phyloP scores from a whole-genome alignment of 257 asterid species.

The Nicotiana tomentosiformis region DNA sequence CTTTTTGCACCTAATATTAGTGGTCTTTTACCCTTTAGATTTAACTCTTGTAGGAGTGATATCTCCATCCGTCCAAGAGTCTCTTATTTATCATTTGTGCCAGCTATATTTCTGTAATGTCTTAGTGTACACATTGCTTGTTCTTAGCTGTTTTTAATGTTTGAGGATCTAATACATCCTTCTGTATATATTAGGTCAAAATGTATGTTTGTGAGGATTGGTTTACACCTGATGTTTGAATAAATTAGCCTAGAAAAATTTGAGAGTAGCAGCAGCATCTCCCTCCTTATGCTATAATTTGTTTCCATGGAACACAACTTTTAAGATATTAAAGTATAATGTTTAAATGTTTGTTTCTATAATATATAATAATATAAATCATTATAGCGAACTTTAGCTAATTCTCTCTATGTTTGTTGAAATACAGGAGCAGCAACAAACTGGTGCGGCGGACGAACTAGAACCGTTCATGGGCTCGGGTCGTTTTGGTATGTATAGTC shows the following conservation, averaged over 20 bases:
- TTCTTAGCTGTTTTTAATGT: neutral
- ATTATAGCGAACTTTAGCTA: neutral
- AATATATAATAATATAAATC: neutral
- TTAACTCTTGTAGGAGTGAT: neutral
- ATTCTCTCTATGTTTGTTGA: neutral
- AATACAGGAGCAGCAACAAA: conserved; percentile 66
- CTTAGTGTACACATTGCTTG: neutral
- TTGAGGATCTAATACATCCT: neutral
- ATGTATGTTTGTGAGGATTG: neutral
- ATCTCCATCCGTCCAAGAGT: neutral
- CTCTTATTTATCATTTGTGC: neutral
- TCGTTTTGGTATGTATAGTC: conserved; percentile 56
- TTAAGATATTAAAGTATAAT: neutral
- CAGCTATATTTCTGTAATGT: neutral
- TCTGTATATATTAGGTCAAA: neutral
- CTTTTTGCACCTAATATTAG: neutral
- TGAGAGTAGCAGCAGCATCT: neutral
- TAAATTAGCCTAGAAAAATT: neutral
- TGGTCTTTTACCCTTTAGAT: neutral
- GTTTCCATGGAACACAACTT: neutral
- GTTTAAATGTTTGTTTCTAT: neutral
- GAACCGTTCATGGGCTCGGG: conserved; percentile 97
- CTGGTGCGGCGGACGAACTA: conserved; percentile 64
- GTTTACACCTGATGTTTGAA: neutral
- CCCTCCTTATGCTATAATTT: neutral